Evolutionary conservation across 2,329 filamentous ascomycete species (phyloP), one percentile per base, ranked within the genome.

Genomic region (Aspergillus sp.): DNA sequence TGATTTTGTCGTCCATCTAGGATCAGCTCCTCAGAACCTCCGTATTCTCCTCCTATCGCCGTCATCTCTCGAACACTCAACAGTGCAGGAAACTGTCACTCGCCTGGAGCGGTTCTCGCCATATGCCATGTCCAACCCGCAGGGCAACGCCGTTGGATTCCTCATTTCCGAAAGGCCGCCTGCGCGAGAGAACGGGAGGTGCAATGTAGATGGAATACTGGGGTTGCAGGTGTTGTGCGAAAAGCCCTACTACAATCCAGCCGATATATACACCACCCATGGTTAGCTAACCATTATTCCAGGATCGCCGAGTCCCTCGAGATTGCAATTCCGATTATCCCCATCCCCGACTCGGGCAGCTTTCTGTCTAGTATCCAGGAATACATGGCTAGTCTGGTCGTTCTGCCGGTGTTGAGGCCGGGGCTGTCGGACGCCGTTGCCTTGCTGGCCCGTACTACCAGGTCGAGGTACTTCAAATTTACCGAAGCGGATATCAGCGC

Each of bases 371-470:
- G 37, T 11, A 26, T 57, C 8, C 33, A 49, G 15, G 40, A 44
- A 17, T 49, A 53, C 24, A 58, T 61, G 13, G 52, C 60, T 41
- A 60, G 57, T 34, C 41, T 67, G 17, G 45, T 51, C 2, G 38
- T 57, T 4, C 45, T 52, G 5, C 42, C 40, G 7, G 17, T 26
- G 4, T 29, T 31, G 8, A 26, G 11, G 17, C 25, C 30, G 10
- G 24, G 41, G n/a, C 17, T 32, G 6, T 25, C 32, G 6, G 39
- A 45, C n/a, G 39, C 45, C 10, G 20, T 48, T 20, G 28, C 37
- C 16, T 39, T 56, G 5, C 33, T 54, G 10, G 35, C 47, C 2
- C 41, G 49, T 30, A 24, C n/a, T 27, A 32, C 29, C 10, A 51
- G 44, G 15, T 24, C 17, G 10, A 13, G 27, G 13, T 22, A 12